Evolutionary conservation across 306 rosid species (phyloP), one percentile per base, ranked within the genome.

Genomic region (Ormosia emarginata): DNA sequence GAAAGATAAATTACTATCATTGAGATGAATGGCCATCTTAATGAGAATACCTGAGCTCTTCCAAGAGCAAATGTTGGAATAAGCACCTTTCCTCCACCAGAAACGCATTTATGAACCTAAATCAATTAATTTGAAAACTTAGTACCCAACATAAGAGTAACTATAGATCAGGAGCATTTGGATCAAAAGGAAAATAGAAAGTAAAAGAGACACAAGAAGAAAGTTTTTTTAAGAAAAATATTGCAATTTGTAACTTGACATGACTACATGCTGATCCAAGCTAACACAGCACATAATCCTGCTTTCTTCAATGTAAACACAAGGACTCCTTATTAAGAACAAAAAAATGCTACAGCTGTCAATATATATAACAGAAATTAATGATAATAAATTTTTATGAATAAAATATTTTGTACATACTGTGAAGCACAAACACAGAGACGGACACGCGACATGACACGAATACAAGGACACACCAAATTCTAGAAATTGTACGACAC

Each of bases 61-160:
- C 98, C 98, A n/a, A 95, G 92, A 74, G 94, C 99, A 89, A 91
- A 93, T 66, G 99, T 87, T 76, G 99, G 98, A 91, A 95, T 93
- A 76, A 93, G 97, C 79, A 95, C 99, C 83, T 93, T 95, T 67
- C 99, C 99, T 76, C 98, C 98, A 10, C 87, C 84, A 34, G 92
- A 88, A 56, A 95, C 88, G 75, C 98, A 95, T 71, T 87, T 89
- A 80, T 93, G 95, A 75, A 93, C 97, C 99, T 95, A 72, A 44
- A 80, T 37, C 75, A 84, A 62, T 67, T 50, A 72, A 71, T 83
- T 70, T 65, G 66, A 75, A 63, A 79, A 44, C 2, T 84, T 36
- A 73, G 37, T 58, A 64, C 24, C 47, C 64, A 81, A 4, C 65
- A 44, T 9, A 56, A 63, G 36, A 81, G 64, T 61, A 62, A 62